A percentile compares a stretch with the other conserved stretches of the same genome.
Evolutionary conservation across 805 yeast genomes (phyloP).

Genomic region (Millerago galiae): DNA sequence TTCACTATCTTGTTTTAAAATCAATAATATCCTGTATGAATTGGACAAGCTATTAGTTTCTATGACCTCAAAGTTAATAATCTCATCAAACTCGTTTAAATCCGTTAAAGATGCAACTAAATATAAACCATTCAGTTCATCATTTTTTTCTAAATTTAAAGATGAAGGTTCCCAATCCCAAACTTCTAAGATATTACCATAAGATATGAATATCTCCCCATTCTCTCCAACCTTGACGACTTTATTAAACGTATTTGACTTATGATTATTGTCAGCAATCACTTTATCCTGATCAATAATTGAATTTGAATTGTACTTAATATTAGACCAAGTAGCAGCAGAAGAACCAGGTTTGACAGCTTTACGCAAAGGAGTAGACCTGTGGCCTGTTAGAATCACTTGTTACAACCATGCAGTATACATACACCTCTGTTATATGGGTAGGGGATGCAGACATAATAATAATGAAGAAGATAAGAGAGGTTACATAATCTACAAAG

Average conservation of each 20-base stretch:
- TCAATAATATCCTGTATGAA: conserved; percentile 18
- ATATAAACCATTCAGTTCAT: conserved; percentile 15
- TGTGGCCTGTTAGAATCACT: background rate
- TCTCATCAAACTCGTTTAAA: conserved; percentile 10
- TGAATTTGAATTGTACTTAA: conserved; percentile 11
- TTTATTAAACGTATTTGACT: conserved; percentile 3
- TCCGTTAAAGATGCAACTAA: conserved; percentile 22
- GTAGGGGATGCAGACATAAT: too few relatives aligned
- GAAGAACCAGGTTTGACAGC: conserved; percentile 11
- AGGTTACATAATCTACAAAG: background rate
- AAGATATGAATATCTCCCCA: conserved; percentile 31
- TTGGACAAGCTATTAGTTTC: conserved; percentile 17
- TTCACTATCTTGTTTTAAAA: conserved; percentile 9
- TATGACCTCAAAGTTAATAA: conserved; percentile 23
- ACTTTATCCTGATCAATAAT: background rate
- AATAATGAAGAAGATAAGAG: too few relatives aligned
- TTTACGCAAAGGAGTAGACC: too few relatives aligned
- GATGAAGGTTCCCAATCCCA: conserved; percentile 35
- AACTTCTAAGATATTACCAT: conserved; percentile 26
- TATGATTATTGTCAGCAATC: conserved; percentile 8
- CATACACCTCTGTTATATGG: background rate
- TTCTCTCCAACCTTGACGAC: conserved; percentile 29
- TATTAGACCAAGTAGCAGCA: conserved; percentile 26
- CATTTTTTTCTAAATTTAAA: conserved; percentile 10
- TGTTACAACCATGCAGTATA: background rate